phyloP scores from a whole-genome alignment of 805 yeast genomes.

The Cyberlindnera bimundalis region DNA sequence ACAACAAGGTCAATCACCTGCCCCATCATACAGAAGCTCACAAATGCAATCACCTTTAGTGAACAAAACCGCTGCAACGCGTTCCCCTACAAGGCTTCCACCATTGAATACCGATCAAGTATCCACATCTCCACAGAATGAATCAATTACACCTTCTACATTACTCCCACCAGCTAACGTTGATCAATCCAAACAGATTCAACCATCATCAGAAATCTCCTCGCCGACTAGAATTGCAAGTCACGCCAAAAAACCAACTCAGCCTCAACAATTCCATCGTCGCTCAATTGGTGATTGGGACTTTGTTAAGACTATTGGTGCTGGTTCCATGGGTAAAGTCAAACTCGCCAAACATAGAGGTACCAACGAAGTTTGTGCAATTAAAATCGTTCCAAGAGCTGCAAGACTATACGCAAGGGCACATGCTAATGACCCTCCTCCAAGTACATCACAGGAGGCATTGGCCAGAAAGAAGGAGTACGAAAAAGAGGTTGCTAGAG shows the following conservation, averaged over 20 bases:
- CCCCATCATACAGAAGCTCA: conserved; percentile 3
- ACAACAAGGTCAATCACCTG: conserved; percentile 5
- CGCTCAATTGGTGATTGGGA: conserved; percentile 96
- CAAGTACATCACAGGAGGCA: conserved; percentile 53
- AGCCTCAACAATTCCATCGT: conserved; percentile 55
- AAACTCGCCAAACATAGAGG: conserved; percentile 84
- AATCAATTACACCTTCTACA: conserved; percentile 5
- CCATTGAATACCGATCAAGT: conserved; percentile 12
- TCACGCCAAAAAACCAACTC: conserved; percentile 23
- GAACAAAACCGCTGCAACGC: conserved; percentile 1
- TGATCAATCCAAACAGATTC: conserved; percentile 14
- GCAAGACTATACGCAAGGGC: conserved; percentile 71
- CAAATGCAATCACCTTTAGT: conserved; percentile 7
- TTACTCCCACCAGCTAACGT: conserved; percentile 22
- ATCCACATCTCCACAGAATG: neutral
- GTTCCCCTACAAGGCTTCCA: conserved; percentile 14
- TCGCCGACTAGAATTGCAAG: conserved; percentile 14
- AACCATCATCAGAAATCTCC: conserved; percentile 5
- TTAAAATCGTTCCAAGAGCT: conserved; percentile 90
- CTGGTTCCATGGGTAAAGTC: conserved; percentile 99
- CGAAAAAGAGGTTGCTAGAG: conserved; percentile 84
- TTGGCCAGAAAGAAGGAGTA: conserved; percentile 63
- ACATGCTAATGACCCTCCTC: conserved; percentile 66
- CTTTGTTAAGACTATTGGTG: conserved; percentile 90
- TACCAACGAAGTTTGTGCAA: conserved; percentile 83